Conservation (phyloP, 2,329 filamentous ascomycete genomes). For the Raffaelea ambrosiae region DNA sequence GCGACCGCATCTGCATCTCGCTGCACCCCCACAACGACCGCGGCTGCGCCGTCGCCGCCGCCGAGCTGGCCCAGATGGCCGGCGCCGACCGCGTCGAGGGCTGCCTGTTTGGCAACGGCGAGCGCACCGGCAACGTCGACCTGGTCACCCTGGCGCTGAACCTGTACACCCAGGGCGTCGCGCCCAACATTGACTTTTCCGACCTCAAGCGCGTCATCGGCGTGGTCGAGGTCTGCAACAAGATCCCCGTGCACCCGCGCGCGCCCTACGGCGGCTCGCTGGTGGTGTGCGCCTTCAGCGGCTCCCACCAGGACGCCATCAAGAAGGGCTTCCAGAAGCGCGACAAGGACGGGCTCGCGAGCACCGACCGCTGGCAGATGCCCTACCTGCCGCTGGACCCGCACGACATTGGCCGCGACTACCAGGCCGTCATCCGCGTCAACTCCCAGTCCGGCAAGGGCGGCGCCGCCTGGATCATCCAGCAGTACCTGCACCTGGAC, state of each 20-base stretch:
- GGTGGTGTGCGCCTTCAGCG: slow-evolving; percentile 87
- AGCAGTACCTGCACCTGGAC: slow-evolving; percentile 81
- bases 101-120: slow-evolving; percentile 88
- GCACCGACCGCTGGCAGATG: slow-evolving; percentile 69
- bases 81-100: slow-evolving; percentile 92
- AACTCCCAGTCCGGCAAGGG: slow-evolving; percentile 96
- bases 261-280: slow-evolving; percentile 86
- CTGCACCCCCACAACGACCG: slow-evolving; percentile 94
- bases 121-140: slow-evolving; percentile 92
- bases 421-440: slow-evolving; percentile 95
- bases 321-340: slow-evolving; percentile 80
- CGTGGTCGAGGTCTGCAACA: slow-evolving; percentile 84
- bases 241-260: slow-evolving; percentile 85
- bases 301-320: slow-evolving; percentile 91
- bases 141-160: slow-evolving; percentile 88
- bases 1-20: slow-evolving; percentile 81
- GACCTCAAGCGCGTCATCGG: slow-evolving; percentile 81
- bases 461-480: slow-evolving; percentile 88
- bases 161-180: slow-evolving; percentile 86
- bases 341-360: slow-evolving; percentile 46
- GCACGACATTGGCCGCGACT: slow-evolving; percentile 88
- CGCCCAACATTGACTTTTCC: slow-evolving; percentile 82
- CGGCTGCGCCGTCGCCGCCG: slow-evolving; percentile 80
- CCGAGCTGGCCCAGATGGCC: slow-evolving; percentile 92
- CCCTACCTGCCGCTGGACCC: slow-evolving; percentile 93